Conservation (phyloP, 805 yeast species). For the Yueomyces sp. region DNA sequence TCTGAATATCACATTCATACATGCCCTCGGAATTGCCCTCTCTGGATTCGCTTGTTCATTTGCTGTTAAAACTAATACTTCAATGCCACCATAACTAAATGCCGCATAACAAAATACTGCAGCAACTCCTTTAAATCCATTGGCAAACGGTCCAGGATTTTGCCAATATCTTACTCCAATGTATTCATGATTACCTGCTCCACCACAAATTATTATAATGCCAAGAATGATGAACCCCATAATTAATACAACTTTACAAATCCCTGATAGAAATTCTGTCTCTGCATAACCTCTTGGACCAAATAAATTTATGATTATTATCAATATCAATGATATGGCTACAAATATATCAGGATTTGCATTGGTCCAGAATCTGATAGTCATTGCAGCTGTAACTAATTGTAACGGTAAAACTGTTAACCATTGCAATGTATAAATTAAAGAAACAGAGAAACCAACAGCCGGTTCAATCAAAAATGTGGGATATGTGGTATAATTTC, state of each 20-base stretch:
- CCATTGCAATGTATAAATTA: slow-evolving; percentile 46
- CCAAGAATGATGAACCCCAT: slow-evolving; percentile 39
- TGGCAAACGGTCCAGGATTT: slow-evolving; percentile 40
- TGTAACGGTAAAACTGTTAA: slow-evolving; percentile 40
- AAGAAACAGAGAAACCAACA: slow-evolving; percentile 50
- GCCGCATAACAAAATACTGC: slow-evolving; percentile 60
- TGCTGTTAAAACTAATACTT: slow-evolving; percentile 56
- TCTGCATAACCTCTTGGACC: slow-evolving; percentile 45
- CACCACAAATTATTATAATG: slow-evolving; percentile 31
- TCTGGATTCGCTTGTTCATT: slow-evolving; percentile 41
- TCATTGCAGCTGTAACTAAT: slow-evolving; percentile 41
- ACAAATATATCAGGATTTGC: slow-evolving; percentile 18
- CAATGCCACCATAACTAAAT: slow-evolving; percentile 59
- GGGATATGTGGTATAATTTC: slow-evolving; percentile 49
- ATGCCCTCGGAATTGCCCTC: slow-evolving; percentile 49
- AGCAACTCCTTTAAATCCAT: slow-evolving; percentile 48
- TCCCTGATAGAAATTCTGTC: slow-evolving; percentile 34
- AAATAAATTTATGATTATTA: slow-evolving; percentile 34
- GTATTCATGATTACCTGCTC: slow-evolving; percentile 32
- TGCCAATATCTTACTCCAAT: slow-evolving; percentile 34
- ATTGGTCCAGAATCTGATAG: slow-evolving; percentile 33
- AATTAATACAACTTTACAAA: slow-evolving; percentile 32
- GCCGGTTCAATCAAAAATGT: slow-evolving; percentile 40
- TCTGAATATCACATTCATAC: slow-evolving; percentile 44
- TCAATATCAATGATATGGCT: slow-evolving; percentile 19